These are phyloP conservation scores for Tuber microsphaerosporum DNA, from an alignment of 495 filamentous ascomycete species.

Conservation along the genomic window DNA sequence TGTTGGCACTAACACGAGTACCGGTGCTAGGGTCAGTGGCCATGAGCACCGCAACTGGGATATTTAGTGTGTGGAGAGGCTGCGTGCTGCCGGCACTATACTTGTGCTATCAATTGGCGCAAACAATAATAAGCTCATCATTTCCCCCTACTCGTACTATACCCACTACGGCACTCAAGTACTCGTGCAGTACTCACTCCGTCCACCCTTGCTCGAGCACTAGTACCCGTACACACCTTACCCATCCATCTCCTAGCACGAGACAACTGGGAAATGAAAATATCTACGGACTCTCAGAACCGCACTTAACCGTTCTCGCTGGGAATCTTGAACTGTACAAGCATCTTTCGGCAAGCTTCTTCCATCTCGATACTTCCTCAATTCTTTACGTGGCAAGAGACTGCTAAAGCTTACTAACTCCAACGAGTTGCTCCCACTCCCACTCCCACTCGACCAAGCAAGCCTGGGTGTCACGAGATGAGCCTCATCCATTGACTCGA, in stretches of 20 bases:
- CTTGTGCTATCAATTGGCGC: not conserved
- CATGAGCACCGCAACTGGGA: not conserved
- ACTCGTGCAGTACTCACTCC: not conserved
- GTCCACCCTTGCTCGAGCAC: no score
- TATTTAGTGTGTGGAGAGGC: not conserved
- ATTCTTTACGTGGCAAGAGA: not conserved
- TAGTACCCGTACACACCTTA: not conserved
- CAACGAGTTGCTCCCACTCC: not conserved
- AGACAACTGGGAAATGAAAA: not conserved
- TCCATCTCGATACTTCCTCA: not conserved
- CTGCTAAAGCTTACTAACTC: not conserved
- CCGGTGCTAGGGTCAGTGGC: not conserved
- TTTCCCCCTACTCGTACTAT: not conserved
- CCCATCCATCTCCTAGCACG: not conserved
- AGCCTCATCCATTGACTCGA: conserved; percentile 24
- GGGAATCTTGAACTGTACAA: not conserved
- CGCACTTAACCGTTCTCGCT: not conserved
- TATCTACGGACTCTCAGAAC: not conserved
- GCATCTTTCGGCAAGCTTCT: not conserved
- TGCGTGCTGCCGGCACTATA: not conserved
- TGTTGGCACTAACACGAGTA: not conserved
- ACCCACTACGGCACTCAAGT: not conserved
- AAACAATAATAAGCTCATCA: not conserved
- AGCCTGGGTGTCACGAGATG: conserved; percentile 21
- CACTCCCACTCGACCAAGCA: conserved; percentile 10